Conservation (phyloP, 148 eudicot species). For the Fagopyrum homotropicum region DNA sequence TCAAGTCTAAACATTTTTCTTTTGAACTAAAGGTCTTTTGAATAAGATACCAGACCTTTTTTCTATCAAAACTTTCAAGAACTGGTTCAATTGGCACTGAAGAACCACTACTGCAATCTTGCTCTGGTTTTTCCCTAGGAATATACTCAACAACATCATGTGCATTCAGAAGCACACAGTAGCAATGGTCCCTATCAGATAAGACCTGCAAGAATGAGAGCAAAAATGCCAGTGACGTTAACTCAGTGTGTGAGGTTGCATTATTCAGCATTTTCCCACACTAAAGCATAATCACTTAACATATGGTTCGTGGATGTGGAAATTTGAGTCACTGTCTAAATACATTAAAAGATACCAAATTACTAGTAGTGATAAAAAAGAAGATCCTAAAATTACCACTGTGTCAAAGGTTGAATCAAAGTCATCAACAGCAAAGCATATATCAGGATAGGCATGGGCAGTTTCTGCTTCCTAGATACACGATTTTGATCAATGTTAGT, state of each 20-base stretch:
- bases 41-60: conserved; percentile 41
- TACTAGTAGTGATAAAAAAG: background rate
- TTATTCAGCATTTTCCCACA: background rate
- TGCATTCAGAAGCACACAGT: conserved; percentile 92
- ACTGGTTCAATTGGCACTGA: conserved; percentile 27
- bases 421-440: conserved; percentile 98
- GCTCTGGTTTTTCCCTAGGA: conserved; percentile 44
- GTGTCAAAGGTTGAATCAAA: conserved; percentile 97
- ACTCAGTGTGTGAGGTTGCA: background rate
- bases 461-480: conserved; percentile 85
- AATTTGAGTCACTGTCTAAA: background rate
- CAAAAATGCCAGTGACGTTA: background rate
- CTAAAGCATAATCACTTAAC: background rate
- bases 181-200: conserved; percentile 93
- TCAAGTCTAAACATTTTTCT: background rate
- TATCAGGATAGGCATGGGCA: conserved; percentile 93
- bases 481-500: background rate
- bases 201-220: conserved; percentile 54
- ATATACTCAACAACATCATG: conserved; percentile 76
- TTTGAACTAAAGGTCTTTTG: background rate
- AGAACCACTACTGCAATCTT: conserved; percentile 25
- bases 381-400: conserved; percentile 50
- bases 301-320: background rate
- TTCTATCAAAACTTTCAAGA: conserved; percentile 34
- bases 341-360: too few species aligned